Evolutionary conservation across 768 basidiomycete species (phyloP).

Genomic region (Auricularia sp.): DNA sequence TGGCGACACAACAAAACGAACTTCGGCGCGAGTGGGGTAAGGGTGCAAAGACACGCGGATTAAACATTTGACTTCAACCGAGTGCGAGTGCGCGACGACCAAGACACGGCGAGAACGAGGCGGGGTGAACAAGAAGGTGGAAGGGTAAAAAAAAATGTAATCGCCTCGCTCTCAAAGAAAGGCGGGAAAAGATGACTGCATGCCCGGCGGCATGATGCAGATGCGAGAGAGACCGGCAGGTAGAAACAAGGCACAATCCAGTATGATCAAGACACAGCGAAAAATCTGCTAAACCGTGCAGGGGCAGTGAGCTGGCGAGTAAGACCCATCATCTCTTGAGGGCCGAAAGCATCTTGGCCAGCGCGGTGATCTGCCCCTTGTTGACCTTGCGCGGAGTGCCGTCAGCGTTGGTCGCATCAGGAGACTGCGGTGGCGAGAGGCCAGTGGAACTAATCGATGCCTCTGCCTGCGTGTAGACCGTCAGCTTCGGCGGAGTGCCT

Average conservation of each 20-base stretch:
- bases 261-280: neutral
- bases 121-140: neutral
- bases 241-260: neutral
- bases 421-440: constrained; percentile 21
- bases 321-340: constrained; percentile 21
- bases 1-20: too few relatives aligned
- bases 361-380: constrained; percentile 79
- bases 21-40: too few relatives aligned
- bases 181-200: neutral
- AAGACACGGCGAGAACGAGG: neutral
- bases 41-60: neutral
- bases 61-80: neutral
- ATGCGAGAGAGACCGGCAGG: too few relatives aligned
- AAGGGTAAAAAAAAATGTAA: neutral
- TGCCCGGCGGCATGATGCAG: neutral
- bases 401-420: constrained; percentile 19
- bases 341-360: constrained; percentile 87
- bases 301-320: neutral
- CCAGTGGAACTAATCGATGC: constrained; percentile 71
- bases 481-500: neutral
- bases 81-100: neutral
- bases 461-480: constrained; percentile 29
- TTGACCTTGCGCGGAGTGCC: constrained; percentile 64
- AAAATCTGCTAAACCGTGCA: neutral
- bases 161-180: neutral